phyloP scores from a whole-genome alignment of 1,139 yeast genomes.

The Geotrichum klebahnii region DNA sequence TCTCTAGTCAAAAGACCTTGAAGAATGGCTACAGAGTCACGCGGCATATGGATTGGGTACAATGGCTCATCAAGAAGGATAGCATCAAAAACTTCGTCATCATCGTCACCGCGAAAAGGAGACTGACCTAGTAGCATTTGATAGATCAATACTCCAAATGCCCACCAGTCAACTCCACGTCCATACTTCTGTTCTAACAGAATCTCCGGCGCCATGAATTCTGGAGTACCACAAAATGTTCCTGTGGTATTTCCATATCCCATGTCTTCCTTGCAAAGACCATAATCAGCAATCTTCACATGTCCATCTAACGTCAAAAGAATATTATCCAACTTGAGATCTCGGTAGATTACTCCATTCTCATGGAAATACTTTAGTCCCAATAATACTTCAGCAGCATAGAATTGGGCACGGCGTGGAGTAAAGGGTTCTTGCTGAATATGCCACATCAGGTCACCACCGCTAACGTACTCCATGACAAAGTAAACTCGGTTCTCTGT shows the following conservation, averaged over 20 bases:
- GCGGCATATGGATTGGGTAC: conserved; percentile 95
- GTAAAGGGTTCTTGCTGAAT: conserved; percentile 89
- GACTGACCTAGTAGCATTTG: conserved; percentile 96
- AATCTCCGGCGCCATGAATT: conserved; percentile 98
- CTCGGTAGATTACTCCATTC: conserved; percentile 93
- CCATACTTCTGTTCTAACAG: conserved; percentile 88
- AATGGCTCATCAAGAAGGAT: conserved; percentile 95
- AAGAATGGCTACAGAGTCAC: conserved; percentile 89
- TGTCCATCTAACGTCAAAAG: conserved; percentile 88
- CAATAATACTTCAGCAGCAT: conserved; percentile 90
- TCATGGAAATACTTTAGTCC: conserved; percentile 93
- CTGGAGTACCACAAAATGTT: conserved; percentile 98
- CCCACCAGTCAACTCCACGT: conserved; percentile 99
- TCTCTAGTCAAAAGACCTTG: conserved; percentile 89
- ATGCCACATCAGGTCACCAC: conserved; percentile 99
- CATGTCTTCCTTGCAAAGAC: conserved; percentile 95
- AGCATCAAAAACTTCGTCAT: conserved; percentile 97
- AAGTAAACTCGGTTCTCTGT: conserved; percentile 95
- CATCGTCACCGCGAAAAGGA: conserved; percentile 97
- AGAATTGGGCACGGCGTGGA: conserved; percentile 87
- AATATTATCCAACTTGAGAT: conserved; percentile 89
- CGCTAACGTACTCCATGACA: conserved; percentile 96
- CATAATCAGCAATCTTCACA: conserved; percentile 93
- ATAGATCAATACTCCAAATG: conserved; percentile 90
- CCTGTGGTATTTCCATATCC: conserved; percentile 86